A percentile compares a stretch with the other conserved stretches of the same genome.
Evolutionary conservation across 176 grass and related monocot genomes (phyloP).

Genomic region (Ensete glaucum): DNA sequence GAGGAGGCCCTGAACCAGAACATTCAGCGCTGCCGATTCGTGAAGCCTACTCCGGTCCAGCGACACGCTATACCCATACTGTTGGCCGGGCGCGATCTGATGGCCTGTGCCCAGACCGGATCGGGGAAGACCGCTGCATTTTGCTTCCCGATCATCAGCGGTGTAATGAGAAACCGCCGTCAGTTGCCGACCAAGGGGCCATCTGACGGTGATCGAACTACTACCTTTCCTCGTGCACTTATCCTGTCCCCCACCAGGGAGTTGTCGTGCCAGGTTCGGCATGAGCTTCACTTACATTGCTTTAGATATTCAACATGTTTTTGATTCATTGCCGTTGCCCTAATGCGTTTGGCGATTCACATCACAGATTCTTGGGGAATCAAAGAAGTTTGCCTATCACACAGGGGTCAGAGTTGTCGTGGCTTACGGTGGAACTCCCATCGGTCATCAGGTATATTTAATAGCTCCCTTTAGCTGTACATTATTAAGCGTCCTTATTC

Average conservation of each 20-base stretch:
- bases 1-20: slow-evolving; percentile 45
- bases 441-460: slow-evolving; percentile 43
- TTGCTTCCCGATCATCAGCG: slow-evolving; percentile 60
- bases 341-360: slow-evolving; percentile 1
- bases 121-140: slow-evolving; percentile 89
- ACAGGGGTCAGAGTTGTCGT: slow-evolving; percentile 56
- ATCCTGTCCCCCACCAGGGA: slow-evolving; percentile 77
- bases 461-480: not conserved
- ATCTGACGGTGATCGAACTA: not conserved
- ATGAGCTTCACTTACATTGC: not conserved
- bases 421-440: slow-evolving; percentile 62
- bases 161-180: slow-evolving; percentile 4
- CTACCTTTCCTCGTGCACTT: slow-evolving; percentile 37
- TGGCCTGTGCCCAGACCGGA: slow-evolving; percentile 83
- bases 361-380: slow-evolving; percentile 65
- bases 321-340: not conserved
- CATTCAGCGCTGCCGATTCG: slow-evolving; percentile 47
- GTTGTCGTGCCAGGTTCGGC: slow-evolving; percentile 49
- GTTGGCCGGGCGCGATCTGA: slow-evolving; percentile 45
- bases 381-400: slow-evolving; percentile 52
- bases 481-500: too few relatives aligned
- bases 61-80: slow-evolving; percentile 67
- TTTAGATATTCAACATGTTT: not conserved
- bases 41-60: slow-evolving; percentile 60
- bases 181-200: not conserved